Evolutionary conservation across 176 grass and related monocot species (phyloP), one percentile per base, ranked within the genome.

Genomic region (Saccharum spontaneum): DNA sequence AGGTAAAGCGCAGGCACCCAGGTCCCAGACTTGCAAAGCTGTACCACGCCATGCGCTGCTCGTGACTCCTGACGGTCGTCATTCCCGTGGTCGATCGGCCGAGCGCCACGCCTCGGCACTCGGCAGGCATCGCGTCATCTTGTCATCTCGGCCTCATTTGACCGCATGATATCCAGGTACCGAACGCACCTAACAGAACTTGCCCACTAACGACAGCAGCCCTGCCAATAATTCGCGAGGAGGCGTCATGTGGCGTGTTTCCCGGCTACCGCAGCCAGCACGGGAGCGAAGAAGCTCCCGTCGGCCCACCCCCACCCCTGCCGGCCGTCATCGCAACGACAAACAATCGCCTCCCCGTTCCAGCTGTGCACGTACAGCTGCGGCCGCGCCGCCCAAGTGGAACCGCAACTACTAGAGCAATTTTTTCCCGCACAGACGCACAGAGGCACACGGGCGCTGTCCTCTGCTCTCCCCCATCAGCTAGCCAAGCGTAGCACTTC

Each of bases 191-290:
- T 18, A 68, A 20, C 52, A 8, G 7, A 57, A 20, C 1, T 22
- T 9, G 52, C 50, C 50, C 50, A 55, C 52, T 55, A 22, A 20
- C 17, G 8, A 55, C 52, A 22, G 52, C 52, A 55, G 52, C 52
- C 18, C 18, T 55, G 48, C 60, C 60, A 45, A 69, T 82, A 31
- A 69, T 59, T 82, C 2, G 3, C 28, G 5, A 40, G 28, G 62
- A 1, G 62, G 37, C 48, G 15, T 69, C 85, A 69, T 48, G 85
- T 87, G 79, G 46, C 26, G 3, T 18, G 71, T 23, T 22, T 15
- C 55, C 12, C 14, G 24, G 43, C 24, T 3, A 43, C 77, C 30
- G 12, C 26, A 55, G 8, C 17, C 49, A 44, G 4, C 37, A 15
- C 37, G 55, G 54, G 7, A 16, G 54, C 1, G 54, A 5, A 23